Base-by-base conservation (phyloP, 768 basidiomycete species). In the Amanita exitialis region DNA sequence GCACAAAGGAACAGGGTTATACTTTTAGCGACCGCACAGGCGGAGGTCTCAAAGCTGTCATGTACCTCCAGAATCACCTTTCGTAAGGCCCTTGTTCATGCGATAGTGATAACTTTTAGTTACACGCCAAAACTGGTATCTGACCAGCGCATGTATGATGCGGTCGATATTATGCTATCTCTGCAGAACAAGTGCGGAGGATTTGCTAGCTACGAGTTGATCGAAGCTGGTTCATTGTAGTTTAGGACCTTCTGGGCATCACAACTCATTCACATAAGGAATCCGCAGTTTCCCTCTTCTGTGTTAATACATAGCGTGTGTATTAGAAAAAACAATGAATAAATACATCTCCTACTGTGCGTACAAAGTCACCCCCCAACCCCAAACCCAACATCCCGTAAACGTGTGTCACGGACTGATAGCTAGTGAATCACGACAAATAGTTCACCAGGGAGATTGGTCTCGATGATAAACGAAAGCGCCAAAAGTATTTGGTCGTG, bases 1-100 rank as follows among this genome's bases (percentile, higher is more conserved):
- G 91, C 54, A 99, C 96, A 2, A 83, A 79, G 51, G 90, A 92
- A 59, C 96, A 99, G 67, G 82, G 90, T 3, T 98, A 97, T 59
- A 89, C 88, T 0, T 94, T 99, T 50, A 90, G 88, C 56, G 96
- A 99, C 61, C 97, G 94, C 58, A 89, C 90, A 0, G 91, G 89
- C 2, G 96, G 98, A 68, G 95, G 90, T 6, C 67, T 97, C 36
- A 99, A 99, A 62, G 83, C 92, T 0, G 83, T 87, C 13, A 68
- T 99, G 59, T 89, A 91, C 59, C 72, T 98, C 23, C 96, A 99
- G 62, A 76, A 74, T 41, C 59, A 83, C 52, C 76, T 95, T n/a
- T 72, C 77, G 90, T 91, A 55, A 54, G 30, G 85, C 9, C 15
- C 10, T 23, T 21, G 44, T 56, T 15, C 32, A 34, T 6, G 21